Base-by-base conservation (phyloP, 116 monocot genomes). In the Phalaenopsis hybrid region DNA sequence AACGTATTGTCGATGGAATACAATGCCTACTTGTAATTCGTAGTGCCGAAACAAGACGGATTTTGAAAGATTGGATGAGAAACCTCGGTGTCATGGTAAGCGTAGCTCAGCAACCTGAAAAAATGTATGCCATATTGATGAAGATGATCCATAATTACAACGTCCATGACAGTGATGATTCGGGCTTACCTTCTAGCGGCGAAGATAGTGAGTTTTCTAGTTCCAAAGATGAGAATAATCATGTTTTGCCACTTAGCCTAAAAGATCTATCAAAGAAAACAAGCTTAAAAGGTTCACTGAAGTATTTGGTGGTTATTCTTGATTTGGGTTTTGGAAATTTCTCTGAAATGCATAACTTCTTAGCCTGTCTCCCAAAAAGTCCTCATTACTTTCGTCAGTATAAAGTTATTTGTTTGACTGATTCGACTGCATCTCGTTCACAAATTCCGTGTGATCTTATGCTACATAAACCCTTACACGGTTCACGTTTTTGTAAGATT, bases 401-500 rank as follows among this genome's bases (percentile, higher is more conserved):
- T 52, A 91, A 85, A 67, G 75, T 90, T 76, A 74, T 91, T 68
- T 92, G 89, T 82, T 69, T 96, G 78, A 80, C 76, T 21, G 85
- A 91, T 80, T 63, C 81, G 25, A 84, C 83, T 80, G 86, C 86
- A 7, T 83, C 89, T n/a, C 16, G 41, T 31, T 55, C 50, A 44
- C 51, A 79, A 65, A 75, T 76, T 12, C 70, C 23, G 5, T 92
- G 84, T 83, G 90, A 92, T 84, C 75, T 88, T 57, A 51, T 87
- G 34, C 80, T 93, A 76, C 46, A 83, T 58, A 92, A 88, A 63
- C 91, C 96, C 10, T 49, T 96, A 57, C 93, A 93, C 76, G 96
- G 93, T 17, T 93, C 96, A 61, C 91, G 92, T 12, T 25, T 96
- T 4, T 74, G 79, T 37, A 74, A 84, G 65, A 74, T 91, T 10